Evolutionary conservation across 2,329 filamentous ascomycete genomes (phyloP).

Genomic region (Calonectria fujianensis): DNA sequence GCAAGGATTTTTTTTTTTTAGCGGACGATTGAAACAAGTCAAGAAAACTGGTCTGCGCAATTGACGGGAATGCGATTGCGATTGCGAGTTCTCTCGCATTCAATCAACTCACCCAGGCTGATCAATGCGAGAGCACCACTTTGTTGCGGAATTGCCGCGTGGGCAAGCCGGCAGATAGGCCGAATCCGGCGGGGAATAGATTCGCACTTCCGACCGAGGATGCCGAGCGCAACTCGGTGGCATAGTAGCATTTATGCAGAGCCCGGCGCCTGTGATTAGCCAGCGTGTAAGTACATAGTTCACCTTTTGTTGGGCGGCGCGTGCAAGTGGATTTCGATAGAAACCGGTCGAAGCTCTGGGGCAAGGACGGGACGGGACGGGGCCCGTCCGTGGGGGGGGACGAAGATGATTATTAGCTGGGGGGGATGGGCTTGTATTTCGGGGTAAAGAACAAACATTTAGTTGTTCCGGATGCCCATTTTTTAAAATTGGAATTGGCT

Average conservation of each 20-base stretch:
- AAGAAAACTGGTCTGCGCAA: not conserved
- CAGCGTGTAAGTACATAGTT: not conserved
- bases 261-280: not conserved
- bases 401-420: not conserved
- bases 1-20: not conserved
- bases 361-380: not conserved
- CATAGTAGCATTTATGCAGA: not conserved
- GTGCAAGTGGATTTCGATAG: not conserved
- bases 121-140: not conserved
- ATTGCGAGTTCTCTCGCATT: conserved; percentile 16
- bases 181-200: conserved; percentile 25
- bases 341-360: not conserved
- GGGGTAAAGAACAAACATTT: not conserved
- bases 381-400: not conserved
- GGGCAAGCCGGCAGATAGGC: conserved; percentile 23
- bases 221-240: not conserved
- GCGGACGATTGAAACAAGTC: not conserved
- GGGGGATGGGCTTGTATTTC: not conserved
- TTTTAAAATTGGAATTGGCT: not conserved
- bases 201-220: conserved; percentile 45
- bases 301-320: not conserved
- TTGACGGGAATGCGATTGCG: conserved; percentile 21
- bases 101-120: not conserved
- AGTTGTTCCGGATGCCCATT: not conserved
- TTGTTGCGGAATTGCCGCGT: conserved; percentile 20